Evolutionary conservation across 1,139 yeast species (phyloP).

Genomic region (Spathaspora sp.): DNA sequence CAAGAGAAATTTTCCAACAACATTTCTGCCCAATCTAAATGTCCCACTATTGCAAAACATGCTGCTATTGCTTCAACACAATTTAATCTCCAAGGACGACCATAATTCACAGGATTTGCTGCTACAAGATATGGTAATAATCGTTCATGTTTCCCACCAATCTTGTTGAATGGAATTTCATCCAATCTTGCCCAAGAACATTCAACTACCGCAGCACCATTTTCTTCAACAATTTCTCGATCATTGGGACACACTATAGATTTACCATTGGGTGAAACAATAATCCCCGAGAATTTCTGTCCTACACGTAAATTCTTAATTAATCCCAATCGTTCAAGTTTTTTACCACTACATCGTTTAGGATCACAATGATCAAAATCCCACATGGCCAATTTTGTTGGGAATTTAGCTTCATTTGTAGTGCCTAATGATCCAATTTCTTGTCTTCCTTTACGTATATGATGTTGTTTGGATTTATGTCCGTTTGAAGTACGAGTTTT

Average conservation of each 20-base stretch:
- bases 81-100: slow-evolving; percentile 92
- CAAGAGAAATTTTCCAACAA: slow-evolving; percentile 81
- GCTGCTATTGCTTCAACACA: slow-evolving; percentile 99
- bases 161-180: slow-evolving; percentile 89
- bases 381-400: slow-evolving; percentile 85
- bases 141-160: slow-evolving; percentile 89
- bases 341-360: slow-evolving; percentile 94
- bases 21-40: slow-evolving; percentile 81
- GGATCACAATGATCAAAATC: slow-evolving; percentile 99
- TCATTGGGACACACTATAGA: slow-evolving; percentile 92
- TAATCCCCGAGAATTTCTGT: slow-evolving; percentile 86
- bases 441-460: slow-evolving; percentile 49
- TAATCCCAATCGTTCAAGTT: slow-evolving; percentile 82
- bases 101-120: slow-evolving; percentile 95
- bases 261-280: slow-evolving; percentile 92
- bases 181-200: slow-evolving; percentile 98
- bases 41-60: slow-evolving; percentile 93
- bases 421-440: slow-evolving; percentile 29
- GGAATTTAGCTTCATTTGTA: slow-evolving; percentile 38
- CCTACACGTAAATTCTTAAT: slow-evolving; percentile 81
- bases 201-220: slow-evolving; percentile 96
- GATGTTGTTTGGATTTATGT: slow-evolving; percentile 55
- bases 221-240: slow-evolving; percentile 66
- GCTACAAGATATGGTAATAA: slow-evolving; percentile 90
- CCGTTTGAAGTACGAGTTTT: slow-evolving; percentile 51